These are phyloP conservation scores for Aureobasidium lini DNA, from an alignment of 2,329 filamentous ascomycete species.

Conservation along the genomic window DNA sequence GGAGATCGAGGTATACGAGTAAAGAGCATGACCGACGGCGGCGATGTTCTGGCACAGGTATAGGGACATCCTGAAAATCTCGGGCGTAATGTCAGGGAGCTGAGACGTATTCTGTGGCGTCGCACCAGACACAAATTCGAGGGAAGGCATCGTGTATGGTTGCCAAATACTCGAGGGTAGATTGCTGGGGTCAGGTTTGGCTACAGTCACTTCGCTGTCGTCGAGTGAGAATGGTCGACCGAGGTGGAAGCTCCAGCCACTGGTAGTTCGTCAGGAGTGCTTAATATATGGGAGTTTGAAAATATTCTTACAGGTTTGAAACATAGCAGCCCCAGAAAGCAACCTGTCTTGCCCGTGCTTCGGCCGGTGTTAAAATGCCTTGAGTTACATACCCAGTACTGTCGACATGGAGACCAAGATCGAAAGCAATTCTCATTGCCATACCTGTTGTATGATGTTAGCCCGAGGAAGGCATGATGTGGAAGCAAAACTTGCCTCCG, in stretches of 20 bases:
- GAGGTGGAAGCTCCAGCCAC: slow-evolving; percentile 32
- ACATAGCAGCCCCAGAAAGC: slow-evolving; percentile 39
- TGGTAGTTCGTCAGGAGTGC: background rate
- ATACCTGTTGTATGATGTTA: slow-evolving; percentile 26
- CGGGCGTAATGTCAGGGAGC: slow-evolving; percentile 13
- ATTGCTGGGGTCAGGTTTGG: slow-evolving; percentile 28
- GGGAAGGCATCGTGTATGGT: background rate
- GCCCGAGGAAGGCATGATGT: background rate
- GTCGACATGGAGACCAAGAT: slow-evolving; percentile 37
- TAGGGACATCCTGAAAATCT: slow-evolving; percentile 23
- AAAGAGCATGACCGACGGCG: slow-evolving; percentile 36
- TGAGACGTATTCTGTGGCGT: background rate
- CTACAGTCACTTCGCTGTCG: slow-evolving; percentile 34
- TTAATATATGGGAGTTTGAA: background rate
- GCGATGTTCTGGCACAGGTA: slow-evolving; percentile 38
- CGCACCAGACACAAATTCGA: background rate
- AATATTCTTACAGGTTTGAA: slow-evolving; percentile 26
- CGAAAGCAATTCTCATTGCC: slow-evolving; percentile 40
- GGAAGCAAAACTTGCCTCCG: slow-evolving; percentile 29
- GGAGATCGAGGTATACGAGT: slow-evolving; percentile 20
- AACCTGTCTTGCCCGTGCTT: slow-evolving; percentile 33
- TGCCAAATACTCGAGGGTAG: background rate
- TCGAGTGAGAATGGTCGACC: slow-evolving; percentile 37
- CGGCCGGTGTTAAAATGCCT: slow-evolving; percentile 32
- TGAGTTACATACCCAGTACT: slow-evolving; percentile 33